phyloP scores from a whole-genome alignment of 1,284 basidiomycete genomes.

The Ustilago bromivora region DNA sequence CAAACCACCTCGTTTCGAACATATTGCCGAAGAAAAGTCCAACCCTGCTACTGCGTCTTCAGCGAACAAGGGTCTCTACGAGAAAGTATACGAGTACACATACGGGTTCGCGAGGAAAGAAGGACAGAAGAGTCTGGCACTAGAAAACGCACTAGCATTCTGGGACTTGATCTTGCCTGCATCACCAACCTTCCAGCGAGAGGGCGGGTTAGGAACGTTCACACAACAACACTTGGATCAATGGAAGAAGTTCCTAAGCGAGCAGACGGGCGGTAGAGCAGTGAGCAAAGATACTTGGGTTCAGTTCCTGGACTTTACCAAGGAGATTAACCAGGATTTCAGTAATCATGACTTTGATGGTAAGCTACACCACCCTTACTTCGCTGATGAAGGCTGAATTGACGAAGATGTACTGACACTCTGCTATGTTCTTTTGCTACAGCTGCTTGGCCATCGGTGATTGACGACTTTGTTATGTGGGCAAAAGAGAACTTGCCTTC shows the following conservation, averaged over 20 bases:
- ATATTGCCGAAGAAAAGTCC: conserved; percentile 46
- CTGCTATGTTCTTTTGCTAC: background rate
- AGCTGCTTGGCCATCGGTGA: conserved; percentile 89
- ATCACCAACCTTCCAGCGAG: conserved; percentile 76
- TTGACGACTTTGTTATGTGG: conserved; percentile 82
- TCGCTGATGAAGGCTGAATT: background rate
- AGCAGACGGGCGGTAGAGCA: conserved; percentile 79
- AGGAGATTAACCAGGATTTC: conserved; percentile 83
- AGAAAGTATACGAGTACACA: conserved; percentile 86
- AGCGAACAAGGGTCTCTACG: conserved; percentile 73
- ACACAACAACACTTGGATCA: conserved; percentile 77
- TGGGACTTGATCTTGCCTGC: conserved; percentile 87
- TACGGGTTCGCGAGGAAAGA: conserved; percentile 85
- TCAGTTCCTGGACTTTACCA: conserved; percentile 82
- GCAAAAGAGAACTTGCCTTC: conserved; percentile 43
- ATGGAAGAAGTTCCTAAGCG: conserved; percentile 86
- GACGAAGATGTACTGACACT: background rate
- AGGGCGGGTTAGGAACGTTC: conserved; percentile 74
- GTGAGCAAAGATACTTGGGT: conserved; percentile 95
- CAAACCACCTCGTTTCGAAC: conserved; percentile 44
- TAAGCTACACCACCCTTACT: conserved; percentile 68
- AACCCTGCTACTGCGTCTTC: conserved; percentile 32
- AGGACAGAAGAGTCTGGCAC: conserved; percentile 75
- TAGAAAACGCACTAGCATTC: conserved; percentile 82
- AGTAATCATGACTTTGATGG: conserved; percentile 87